Base-by-base conservation (phyloP, 495 filamentous ascomycete genomes). In the Hypoxylon lienhwacheense region DNA sequence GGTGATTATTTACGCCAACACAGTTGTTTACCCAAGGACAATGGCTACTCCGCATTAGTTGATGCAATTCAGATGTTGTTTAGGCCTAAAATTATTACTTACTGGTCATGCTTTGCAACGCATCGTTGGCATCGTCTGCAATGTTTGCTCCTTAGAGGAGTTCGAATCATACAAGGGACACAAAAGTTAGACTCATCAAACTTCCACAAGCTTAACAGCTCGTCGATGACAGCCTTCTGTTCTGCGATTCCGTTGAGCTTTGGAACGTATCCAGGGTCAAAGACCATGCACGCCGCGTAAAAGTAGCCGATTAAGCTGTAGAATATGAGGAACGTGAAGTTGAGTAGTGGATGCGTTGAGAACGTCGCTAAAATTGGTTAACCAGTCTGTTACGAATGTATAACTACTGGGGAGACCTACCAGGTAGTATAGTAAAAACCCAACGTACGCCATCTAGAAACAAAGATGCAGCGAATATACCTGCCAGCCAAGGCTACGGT, bases 21-120 rank as follows among this genome's bases (percentile, higher is more conserved):
- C 93, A 98, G 72, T 96, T 97, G 69, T 93, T 85, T 28, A 97
- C 90, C 93, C 93, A 98, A 0, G 93, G 93, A 63, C 93, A 98
- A 67, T 98, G 93, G 63, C 92, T 97, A 49, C 25, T 17, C 21
- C n/a, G 10, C 6, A 68, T 88, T 67, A 85, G 76, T 53, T 22
- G 11, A 39, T 19, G 5, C 4, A 7, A 6, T 17, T 14, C 44
- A n/a, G 5, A 21, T 3, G 11, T 24, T 20, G 5, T 7, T 15
- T 24, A 2, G 20, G 11, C 1, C 11, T 31, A 1, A 3, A 5
- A 1, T 19, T 11, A 17, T 24, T 8, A 67, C 91, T 76, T 73
- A 96, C 92, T 98, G 93, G 66, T 98, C 93, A 70, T 97, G 88
- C 71, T 93, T 96, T 21, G 93, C 90, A 56, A 98, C 85, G 69